phyloP scores from a whole-genome alignment of 2,329 filamentous ascomycete genomes.

The Botrytis paeoniae region DNA sequence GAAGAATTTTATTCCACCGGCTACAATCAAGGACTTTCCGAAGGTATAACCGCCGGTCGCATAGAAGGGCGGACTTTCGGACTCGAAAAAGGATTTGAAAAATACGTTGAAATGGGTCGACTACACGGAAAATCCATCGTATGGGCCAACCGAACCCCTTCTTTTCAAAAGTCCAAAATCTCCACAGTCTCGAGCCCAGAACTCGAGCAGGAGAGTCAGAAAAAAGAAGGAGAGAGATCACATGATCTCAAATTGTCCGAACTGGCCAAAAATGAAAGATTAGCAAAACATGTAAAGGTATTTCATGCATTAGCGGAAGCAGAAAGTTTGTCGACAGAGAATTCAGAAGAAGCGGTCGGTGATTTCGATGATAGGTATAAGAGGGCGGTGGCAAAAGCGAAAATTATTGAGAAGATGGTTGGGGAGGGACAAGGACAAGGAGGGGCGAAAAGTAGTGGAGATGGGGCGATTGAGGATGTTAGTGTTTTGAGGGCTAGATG shows the following conservation, averaged over 20 bases:
- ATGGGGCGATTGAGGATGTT: conserved; percentile 48
- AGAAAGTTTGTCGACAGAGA: conserved; percentile 72
- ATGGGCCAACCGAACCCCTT: conserved; percentile 72
- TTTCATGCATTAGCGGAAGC: conserved; percentile 78
- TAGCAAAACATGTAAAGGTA: conserved; percentile 72
- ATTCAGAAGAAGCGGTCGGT: conserved; percentile 83
- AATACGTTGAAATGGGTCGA: conserved; percentile 76
- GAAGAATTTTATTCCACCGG: conserved; percentile 78
- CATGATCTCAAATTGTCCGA: conserved; percentile 33
- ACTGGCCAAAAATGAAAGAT: conserved; percentile 56
- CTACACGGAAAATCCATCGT: conserved; percentile 75
- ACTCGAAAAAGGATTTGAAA: conserved; percentile 89
- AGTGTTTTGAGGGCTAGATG: conserved; percentile 34
- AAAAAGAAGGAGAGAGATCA: background rate
- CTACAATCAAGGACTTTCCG: conserved; percentile 68
- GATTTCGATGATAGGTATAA: conserved; percentile 90
- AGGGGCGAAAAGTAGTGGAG: conserved; percentile 26
- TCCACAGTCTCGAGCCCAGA: background rate
- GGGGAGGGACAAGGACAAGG: conserved; percentile 41
- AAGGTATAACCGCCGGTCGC: conserved; percentile 74
- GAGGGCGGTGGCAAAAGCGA: conserved; percentile 77
- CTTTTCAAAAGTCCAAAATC: conserved; percentile 8
- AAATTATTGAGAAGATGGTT: conserved; percentile 74
- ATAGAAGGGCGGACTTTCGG: conserved; percentile 89
- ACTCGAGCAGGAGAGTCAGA: background rate